A percentile compares a stretch with the other conserved stretches of the same genome.
Evolutionary conservation across 768 basidiomycete genomes (phyloP).

Genomic region (Fomitopsis serialis): DNA sequence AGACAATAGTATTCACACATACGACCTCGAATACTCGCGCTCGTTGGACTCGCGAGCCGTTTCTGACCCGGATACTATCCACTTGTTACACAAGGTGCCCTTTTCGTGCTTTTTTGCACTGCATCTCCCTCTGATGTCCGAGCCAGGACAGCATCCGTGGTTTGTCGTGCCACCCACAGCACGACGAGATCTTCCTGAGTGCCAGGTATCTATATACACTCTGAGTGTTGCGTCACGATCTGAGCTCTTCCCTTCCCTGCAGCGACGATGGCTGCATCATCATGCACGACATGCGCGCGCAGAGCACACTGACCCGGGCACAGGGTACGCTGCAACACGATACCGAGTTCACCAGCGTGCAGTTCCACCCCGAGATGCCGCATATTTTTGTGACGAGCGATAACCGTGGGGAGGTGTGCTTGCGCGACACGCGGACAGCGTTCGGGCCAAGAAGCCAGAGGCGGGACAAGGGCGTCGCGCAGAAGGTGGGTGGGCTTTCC

Average conservation of each 20-base stretch:
- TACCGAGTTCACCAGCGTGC: constrained; percentile 57
- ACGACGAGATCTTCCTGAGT: constrained; percentile 65
- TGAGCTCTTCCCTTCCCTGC: too few species aligned
- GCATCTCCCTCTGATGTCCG: not conserved
- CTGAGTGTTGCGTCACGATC: too few species aligned
- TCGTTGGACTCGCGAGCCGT: not conserved
- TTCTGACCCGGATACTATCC: constrained; percentile 1
- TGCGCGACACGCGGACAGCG: constrained; percentile 70
- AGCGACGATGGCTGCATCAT: constrained; percentile 72
- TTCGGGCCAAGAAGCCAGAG: constrained; percentile 49
- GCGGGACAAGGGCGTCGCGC: constrained; percentile 49
- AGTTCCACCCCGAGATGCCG: constrained; percentile 64
- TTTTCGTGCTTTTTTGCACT: not conserved
- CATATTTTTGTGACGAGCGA: constrained; percentile 68
- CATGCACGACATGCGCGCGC: constrained; percentile 53
- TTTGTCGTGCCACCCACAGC: constrained; percentile 58
- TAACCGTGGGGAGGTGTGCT: constrained; percentile 48
- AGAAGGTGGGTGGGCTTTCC: constrained; percentile 31
- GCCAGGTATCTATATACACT: constrained; percentile 43
- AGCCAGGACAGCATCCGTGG: constrained; percentile 59
- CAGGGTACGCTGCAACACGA: constrained; percentile 48
- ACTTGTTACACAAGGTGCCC: constrained; percentile 19
- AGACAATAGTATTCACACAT: constrained; percentile 15
- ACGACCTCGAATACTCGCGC: constrained; percentile 15
- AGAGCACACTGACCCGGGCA: constrained; percentile 27